Conservation (phyloP, 1,284 basidiomycete genomes). For the Microstroma glucosiphilum region DNA sequence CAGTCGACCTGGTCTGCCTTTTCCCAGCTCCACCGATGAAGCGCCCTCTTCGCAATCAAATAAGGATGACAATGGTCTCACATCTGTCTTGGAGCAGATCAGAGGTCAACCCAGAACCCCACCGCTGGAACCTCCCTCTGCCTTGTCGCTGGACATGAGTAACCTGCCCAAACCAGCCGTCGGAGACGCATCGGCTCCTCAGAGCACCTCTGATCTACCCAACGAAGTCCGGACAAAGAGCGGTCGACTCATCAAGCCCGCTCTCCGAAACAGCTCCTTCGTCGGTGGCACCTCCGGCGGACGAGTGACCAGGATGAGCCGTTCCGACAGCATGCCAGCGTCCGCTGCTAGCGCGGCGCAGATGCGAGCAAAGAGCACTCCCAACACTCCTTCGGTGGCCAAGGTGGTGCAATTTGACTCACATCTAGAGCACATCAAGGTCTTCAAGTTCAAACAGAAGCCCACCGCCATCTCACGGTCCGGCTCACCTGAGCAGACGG, state of each 20-base stretch:
- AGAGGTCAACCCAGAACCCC: slow-evolving; percentile 31
- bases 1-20: slow-evolving; percentile 20
- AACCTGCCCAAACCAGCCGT: slow-evolving; percentile 35
- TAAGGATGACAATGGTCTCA: slow-evolving; percentile 14
- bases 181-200: slow-evolving; percentile 11
- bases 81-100: slow-evolving; percentile 35
- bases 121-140: slow-evolving; percentile 28
- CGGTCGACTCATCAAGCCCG: slow-evolving; percentile 83
- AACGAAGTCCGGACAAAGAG: slow-evolving; percentile 75
- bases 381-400: slow-evolving; percentile 60
- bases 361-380: slow-evolving; percentile 32
- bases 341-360: slow-evolving; percentile 21
- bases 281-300: slow-evolving; percentile 19
- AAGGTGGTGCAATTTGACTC: slow-evolving; percentile 90
- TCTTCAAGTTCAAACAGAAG: slow-evolving; percentile 87
- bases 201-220: slow-evolving; percentile 22
- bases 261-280: slow-evolving; percentile 59
- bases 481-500: slow-evolving; percentile 78
- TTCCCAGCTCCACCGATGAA: slow-evolving; percentile 26
- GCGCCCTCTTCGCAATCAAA: slow-evolving; percentile 8
- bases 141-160: slow-evolving; percentile 38
- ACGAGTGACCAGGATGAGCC: slow-evolving; percentile 47
- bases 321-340: slow-evolving; percentile 53
- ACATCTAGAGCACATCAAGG: slow-evolving; percentile 78
- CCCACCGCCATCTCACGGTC: slow-evolving; percentile 84